Evolutionary conservation across 176 grass and related monocot genomes (phyloP).

Genomic region (Ensete ventricosum): DNA sequence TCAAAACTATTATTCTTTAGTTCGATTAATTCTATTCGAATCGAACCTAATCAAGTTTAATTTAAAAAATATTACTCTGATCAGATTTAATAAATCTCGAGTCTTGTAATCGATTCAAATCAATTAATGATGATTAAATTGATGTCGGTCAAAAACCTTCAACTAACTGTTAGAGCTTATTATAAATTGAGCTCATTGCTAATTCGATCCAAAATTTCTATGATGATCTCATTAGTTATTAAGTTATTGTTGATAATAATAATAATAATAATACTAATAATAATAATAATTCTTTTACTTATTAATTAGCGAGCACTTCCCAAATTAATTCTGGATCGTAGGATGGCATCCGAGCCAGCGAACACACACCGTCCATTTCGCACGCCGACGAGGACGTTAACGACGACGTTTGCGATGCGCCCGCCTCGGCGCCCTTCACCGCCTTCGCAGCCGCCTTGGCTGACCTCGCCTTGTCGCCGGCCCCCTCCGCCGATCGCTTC

Average conservation of each 20-base stretch:
- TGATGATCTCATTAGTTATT: neutral
- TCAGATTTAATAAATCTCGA: too few relatives aligned
- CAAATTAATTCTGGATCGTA: conserved; percentile 86
- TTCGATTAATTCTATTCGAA: too few relatives aligned
- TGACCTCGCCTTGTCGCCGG: conserved; percentile 15
- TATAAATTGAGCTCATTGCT: too few relatives aligned
- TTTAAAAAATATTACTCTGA: too few relatives aligned
- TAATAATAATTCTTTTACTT: neutral
- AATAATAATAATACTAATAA: neutral
- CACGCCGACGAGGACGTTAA: neutral
- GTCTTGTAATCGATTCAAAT: too few relatives aligned
- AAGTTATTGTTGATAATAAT: neutral
- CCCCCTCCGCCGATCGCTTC: conserved; percentile 21
- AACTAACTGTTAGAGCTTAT: too few relatives aligned
- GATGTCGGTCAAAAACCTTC: too few relatives aligned
- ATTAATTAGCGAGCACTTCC: conserved; percentile 52
- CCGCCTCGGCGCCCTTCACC: conserved; percentile 3
- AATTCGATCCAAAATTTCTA: too few relatives aligned
- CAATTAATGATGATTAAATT: too few relatives aligned
- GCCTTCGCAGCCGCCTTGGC: conserved; percentile 21
- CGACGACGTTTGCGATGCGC: neutral
- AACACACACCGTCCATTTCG: conserved; percentile 36
- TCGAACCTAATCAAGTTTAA: too few relatives aligned
- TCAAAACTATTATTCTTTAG: too few relatives aligned
- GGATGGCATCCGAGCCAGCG: conserved; percentile 59